Evolutionary conservation across 2,329 filamentous ascomycete species (phyloP), one percentile per base, ranked within the genome.

Genomic region (Zarea fungicola): DNA sequence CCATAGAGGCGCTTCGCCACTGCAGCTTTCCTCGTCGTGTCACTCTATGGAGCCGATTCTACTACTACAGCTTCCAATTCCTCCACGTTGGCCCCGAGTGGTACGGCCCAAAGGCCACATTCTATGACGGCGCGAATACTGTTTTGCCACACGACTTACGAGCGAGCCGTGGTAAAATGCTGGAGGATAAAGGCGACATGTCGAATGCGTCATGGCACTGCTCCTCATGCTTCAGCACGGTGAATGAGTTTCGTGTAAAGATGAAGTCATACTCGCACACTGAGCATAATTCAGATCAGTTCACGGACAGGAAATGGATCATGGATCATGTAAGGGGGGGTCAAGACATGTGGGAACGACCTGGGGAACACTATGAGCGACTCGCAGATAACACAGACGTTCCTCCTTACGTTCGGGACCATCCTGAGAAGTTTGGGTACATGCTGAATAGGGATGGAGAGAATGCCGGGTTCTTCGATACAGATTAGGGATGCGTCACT

Each of bases 61-160:
- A 78, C 65, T 79, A 80, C 58, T 81, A 81, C 62, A 73, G 71
- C 50, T 81, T 78, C 60, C 75, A 80, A 58, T 78, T 72, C 60
- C 67, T 73, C 2, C 62, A 65, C 46, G 40, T 48, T 1, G 64
- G 64, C 0, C 52, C 58, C 1, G 63, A 66, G 26, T 83, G 80
- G 79, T 60, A 66, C 7, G 78, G 82, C 49, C 80, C 81, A 0
- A 77, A 84, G 59, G 81, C 79, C 2, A 83, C 80, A 3, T 72
- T 70, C 48, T 83, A 75, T 58, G 56, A 50, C 55, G 35, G 13
- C 45, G 55, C 10, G 83, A 80, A 4, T 64, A 83, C 37, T 60
- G 65, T n/a, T 80, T 80, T n/a, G n/a, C n/a, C n/a, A 0, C 69
- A 70, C 21, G 70, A 80, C 54, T 65, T 83, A 42, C 74, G 79